These are phyloP conservation scores for Naganishia friedmannii DNA, from an alignment of 768 basidiomycete species.

Conservation along the genomic window DNA sequence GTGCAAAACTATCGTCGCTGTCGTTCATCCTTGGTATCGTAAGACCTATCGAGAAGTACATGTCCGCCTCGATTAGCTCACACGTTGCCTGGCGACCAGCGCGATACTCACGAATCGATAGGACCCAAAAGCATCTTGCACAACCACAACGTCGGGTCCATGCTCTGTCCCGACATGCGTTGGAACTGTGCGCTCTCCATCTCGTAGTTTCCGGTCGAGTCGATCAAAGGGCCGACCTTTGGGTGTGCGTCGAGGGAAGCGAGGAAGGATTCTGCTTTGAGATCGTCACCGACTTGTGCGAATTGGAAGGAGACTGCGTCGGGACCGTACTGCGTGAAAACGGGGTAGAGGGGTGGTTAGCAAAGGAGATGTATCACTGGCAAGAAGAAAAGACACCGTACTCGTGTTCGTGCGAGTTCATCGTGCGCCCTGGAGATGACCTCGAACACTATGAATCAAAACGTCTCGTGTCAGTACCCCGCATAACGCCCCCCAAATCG, in stretches of 20 bases:
- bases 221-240: constrained; percentile 51
- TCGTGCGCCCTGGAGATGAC: constrained; percentile 48
- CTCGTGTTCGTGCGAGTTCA: constrained; percentile 47
- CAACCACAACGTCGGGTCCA: constrained; percentile 51
- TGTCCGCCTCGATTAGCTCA: not conserved
- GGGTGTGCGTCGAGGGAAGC: constrained; percentile 52
- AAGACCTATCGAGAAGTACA: not conserved
- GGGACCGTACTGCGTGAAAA: constrained; percentile 35
- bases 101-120: constrained; percentile 34
- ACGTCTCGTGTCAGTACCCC: not conserved
- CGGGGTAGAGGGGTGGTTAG: not conserved
- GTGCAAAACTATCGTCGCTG: not conserved
- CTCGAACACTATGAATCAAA: constrained; percentile 36
- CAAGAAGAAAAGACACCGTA: constrained; percentile 24
- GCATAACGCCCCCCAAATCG: too few species aligned
- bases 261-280: constrained; percentile 51
- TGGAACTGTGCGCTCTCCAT: constrained; percentile 48
- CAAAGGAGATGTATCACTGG: not conserved
- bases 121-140: constrained; percentile 49
- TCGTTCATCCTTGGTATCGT: constrained; percentile 1
- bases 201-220: constrained; percentile 49
- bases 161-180: constrained; percentile 33
- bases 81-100: not conserved
- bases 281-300: constrained; percentile 51
- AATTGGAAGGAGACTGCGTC: constrained; percentile 52